These are phyloP conservation scores for Asterochloris sp. DNA, from an alignment of 139 green algal genomes.

Conservation along the genomic window DNA sequence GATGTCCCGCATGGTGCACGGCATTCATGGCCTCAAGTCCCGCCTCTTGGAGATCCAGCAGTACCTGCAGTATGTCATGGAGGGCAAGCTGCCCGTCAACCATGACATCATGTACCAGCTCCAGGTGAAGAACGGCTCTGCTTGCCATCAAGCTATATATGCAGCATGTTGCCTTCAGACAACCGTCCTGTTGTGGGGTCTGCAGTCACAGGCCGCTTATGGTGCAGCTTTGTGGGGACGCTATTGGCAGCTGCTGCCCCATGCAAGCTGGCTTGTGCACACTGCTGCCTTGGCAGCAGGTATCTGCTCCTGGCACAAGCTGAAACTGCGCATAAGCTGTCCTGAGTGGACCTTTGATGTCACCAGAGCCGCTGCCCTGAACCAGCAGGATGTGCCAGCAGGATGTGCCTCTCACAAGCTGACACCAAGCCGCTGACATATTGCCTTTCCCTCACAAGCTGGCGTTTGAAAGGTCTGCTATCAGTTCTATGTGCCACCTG, in stretches of 20 bases:
- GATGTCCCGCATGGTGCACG: constrained; percentile 47
- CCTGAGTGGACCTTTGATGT: no score
- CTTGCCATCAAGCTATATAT: background rate
- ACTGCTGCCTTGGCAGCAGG: background rate
- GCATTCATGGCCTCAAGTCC: constrained; percentile 50
- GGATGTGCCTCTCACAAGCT: no score
- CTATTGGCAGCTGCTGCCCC: background rate
- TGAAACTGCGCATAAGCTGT: no score
- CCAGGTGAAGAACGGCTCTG: constrained; percentile 42
- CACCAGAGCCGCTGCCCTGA: no score
- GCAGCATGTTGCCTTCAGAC: background rate
- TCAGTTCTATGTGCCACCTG: background rate
- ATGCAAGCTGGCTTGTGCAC: background rate
- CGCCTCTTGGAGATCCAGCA: constrained; percentile 72
- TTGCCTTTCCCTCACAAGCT: no score
- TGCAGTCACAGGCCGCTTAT: background rate
- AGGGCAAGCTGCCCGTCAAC: constrained; percentile 87
- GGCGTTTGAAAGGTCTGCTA: no score
- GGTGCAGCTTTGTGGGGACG: background rate
- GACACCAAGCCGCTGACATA: no score
- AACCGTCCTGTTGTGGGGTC: background rate
- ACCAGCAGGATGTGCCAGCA: no score
- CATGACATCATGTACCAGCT: constrained; percentile 96
- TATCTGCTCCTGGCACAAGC: no score
- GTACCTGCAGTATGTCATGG: constrained; percentile 87